Base-by-base conservation (phyloP, 768 basidiomycete species). In the Sutorius australiensis region DNA sequence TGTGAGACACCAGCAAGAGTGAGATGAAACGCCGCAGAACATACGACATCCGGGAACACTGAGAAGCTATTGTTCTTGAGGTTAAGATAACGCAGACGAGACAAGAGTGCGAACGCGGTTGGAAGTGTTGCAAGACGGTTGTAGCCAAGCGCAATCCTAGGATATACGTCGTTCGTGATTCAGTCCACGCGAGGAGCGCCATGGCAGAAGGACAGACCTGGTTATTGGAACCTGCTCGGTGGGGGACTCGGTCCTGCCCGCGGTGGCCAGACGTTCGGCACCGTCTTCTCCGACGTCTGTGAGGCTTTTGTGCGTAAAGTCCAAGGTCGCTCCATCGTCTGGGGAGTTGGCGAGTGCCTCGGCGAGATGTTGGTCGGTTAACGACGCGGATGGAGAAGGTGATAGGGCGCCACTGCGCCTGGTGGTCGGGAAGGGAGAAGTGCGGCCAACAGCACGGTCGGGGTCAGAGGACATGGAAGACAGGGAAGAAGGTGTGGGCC, bases 121-220 rank as follows among this genome's bases (percentile, higher is more conserved):
- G 93, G 92, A 41, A 95, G 77, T 2, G 82, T 83, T 41, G 83
- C 76, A 27, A 99, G 77, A 38, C 84, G 81, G 68, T 99, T 99
- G 68, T 89, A 80, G 14, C 87, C 86, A 27, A 99, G 75, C 9
- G 97, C 86, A 55, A 99, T 83, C 64, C 94, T 97, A 56, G 41
- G 32, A 30, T 39, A 57, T 6, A 17, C 38, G 31, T 38, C 33
- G 31, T 31, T 6, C 41, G 34, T 46, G 21, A 46, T 46, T 61
- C 27, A 59, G 56, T 36, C 47, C 46, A 46, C 12, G 46, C 34
- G 2, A 46, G 12, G 44, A 45, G 48, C 44, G 46, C 28, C 21
- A 52, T 30, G 52, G 39, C 50, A 48, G 40, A 43, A 45, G 30
- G 33, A 63, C 77, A 44, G 60, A 87, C 89, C 89, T 80, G 63